Evolutionary conservation across 257 asterid genomes (phyloP).

Genomic region (Voacanga thouarsii): DNA sequence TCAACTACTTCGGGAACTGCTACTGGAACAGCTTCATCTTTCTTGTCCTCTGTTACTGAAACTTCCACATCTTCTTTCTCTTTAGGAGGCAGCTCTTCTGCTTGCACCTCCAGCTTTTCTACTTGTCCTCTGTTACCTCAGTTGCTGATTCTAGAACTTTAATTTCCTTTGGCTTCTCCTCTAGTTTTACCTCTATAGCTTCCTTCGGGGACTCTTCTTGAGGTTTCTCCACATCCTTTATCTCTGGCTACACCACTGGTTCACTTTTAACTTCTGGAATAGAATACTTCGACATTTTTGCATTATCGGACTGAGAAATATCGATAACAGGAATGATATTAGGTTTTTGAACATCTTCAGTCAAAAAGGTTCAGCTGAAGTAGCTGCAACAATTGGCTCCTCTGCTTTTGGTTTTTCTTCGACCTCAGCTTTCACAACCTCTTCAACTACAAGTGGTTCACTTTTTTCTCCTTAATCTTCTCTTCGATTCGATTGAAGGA

Average conservation of each 20-base stretch:
- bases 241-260: conserved; percentile 23
- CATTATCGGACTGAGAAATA: conserved; percentile 3
- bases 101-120: conserved; percentile 29
- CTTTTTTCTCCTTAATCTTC: conserved; percentile 23
- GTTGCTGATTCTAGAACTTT: conserved; percentile 25
- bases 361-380: conserved; percentile 14
- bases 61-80: conserved; percentile 25
- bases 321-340: conserved; percentile 28
- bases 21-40: conserved; percentile 20
- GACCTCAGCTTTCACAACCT: conserved; percentile 17
- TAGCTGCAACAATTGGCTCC: conserved; percentile 10
- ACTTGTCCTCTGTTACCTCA: conserved; percentile 17
- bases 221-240: conserved; percentile 19
- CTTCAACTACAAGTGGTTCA: conserved; percentile 11
- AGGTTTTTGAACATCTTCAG: conserved; percentile 26
- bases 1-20: conserved; percentile 34
- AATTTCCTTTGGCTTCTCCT: conserved; percentile 23
- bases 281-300: conserved; percentile 20
- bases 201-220: conserved; percentile 22
- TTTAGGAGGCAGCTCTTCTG: conserved; percentile 24
- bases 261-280: conserved; percentile 13
- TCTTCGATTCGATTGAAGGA: conserved; percentile 32
- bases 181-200: conserved; percentile 25
- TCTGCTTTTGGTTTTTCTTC: conserved; percentile 24
- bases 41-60: conserved; percentile 23